Percentiles rank a stretch among this genome's conserved stretches.
These are phyloP conservation scores for Flammula alnicola DNA, from an alignment of 1,284 basidiomycete species.

Conservation along the genomic window DNA sequence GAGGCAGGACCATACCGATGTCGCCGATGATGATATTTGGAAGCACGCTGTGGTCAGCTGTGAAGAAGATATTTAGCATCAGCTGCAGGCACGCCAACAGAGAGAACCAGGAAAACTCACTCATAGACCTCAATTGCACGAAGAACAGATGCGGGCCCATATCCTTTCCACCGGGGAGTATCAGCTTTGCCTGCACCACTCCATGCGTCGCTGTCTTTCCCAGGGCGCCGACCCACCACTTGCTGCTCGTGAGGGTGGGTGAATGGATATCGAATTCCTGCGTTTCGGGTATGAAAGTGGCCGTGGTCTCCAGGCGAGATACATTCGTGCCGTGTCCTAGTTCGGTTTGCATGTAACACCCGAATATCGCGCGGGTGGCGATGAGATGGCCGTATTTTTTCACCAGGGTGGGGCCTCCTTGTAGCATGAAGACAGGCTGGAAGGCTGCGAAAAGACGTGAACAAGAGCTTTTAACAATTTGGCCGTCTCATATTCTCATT, in stretches of 20 bases:
- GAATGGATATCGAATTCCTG: conserved; percentile 79
- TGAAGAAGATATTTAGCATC: neutral
- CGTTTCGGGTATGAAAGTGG: conserved; percentile 71
- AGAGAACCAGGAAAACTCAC: too few species aligned
- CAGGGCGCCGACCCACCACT: conserved; percentile 84
- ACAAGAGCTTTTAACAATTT: neutral
- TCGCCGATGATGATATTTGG: conserved; percentile 78
- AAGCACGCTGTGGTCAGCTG: conserved; percentile 63
- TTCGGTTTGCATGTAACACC: conserved; percentile 76
- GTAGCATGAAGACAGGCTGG: conserved; percentile 66
- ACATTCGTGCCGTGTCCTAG: conserved; percentile 83
- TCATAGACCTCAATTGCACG: conserved; percentile 65
- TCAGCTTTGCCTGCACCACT: conserved; percentile 77
- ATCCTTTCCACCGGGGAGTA: conserved; percentile 65
- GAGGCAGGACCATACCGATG: conserved; percentile 56
- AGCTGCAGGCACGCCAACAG: too few species aligned
- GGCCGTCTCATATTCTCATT: conserved; percentile 21
- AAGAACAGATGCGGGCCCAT: conserved; percentile 83
- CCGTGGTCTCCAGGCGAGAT: conserved; percentile 73
- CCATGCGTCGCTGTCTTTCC: conserved; percentile 81
- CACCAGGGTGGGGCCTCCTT: conserved; percentile 56
- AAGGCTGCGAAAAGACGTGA: conserved; percentile 50
- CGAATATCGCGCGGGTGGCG: conserved; percentile 62
- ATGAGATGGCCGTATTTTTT: conserved; percentile 55
- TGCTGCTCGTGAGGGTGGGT: conserved; percentile 76